These are phyloP conservation scores for Aspergillus saccharolyticus DNA, from an alignment of 495 filamentous ascomycete genomes.

Conservation along the genomic window DNA sequence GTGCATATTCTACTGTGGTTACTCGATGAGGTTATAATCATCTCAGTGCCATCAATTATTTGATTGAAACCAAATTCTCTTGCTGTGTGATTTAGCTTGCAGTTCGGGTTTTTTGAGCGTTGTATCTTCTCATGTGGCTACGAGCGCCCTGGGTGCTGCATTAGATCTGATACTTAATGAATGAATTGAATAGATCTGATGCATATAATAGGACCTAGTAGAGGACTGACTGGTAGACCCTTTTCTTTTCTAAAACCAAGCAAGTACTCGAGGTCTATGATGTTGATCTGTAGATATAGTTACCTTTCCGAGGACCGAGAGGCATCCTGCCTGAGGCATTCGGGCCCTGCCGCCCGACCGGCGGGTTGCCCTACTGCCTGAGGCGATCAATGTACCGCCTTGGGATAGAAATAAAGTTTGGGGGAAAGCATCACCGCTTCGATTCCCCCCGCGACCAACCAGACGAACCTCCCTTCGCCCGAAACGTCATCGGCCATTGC, in stretches of 20 bases:
- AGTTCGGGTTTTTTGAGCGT: constrained; percentile 7
- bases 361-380: constrained; percentile 11
- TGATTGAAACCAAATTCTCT: constrained; percentile 10
- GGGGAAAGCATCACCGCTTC: background rate
- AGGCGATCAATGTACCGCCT: background rate
- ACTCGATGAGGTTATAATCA: constrained; percentile 19
- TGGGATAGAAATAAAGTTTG: background rate
- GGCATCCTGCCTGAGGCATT: no score
- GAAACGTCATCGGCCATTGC: constrained; percentile 28
- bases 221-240: no score
- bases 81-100: constrained; percentile 9
- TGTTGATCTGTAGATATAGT: no score
- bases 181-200: background rate
- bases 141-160: constrained; percentile 14
- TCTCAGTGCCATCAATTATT: constrained; percentile 18
- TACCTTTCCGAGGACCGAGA: no score
- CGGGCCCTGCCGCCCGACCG: background rate
- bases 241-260: no score
- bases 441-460: background rate
- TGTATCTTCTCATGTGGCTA: constrained; percentile 15
- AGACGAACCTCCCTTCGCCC: constrained; percentile 34
- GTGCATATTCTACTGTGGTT: constrained; percentile 35
- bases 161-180: constrained; percentile 14
- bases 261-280: no score
- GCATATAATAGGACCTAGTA: no score